These are phyloP conservation scores for Quercus ilex DNA, from an alignment of 306 rosid species.

Conservation along the genomic window DNA sequence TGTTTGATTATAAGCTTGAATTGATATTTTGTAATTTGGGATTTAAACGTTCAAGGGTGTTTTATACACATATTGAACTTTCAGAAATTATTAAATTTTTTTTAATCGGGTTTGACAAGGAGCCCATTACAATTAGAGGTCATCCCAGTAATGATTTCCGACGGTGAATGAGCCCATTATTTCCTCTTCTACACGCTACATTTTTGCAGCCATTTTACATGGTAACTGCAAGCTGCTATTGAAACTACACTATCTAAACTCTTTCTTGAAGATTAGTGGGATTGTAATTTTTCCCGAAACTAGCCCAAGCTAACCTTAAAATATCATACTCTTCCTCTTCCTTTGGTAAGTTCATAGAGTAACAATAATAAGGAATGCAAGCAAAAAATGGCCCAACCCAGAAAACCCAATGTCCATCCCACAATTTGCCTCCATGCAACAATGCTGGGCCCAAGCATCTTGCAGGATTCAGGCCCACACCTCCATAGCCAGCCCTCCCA, in stretches of 20 bases:
- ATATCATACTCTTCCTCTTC: slow-evolving; percentile 33
- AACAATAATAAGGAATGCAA: slow-evolving; percentile 40
- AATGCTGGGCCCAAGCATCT: slow-evolving; percentile 75
- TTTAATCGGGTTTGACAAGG: no score
- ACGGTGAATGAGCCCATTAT: no score
- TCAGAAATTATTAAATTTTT: no score
- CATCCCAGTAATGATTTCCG: no score
- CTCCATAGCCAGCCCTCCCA: slow-evolving; percentile 54
- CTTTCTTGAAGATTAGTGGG: not conserved
- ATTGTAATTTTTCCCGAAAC: not conserved
- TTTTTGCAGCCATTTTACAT: no score
- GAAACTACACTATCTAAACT: not conserved
- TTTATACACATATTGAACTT: no score
- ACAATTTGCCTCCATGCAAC: slow-evolving; percentile 44
- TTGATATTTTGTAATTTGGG: no score
- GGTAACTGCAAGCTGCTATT: no score
- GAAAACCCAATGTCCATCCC: slow-evolving; percentile 88
- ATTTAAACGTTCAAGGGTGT: no score
- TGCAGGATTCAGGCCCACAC: slow-evolving; percentile 72
- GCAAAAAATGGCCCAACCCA: slow-evolving; percentile 81
- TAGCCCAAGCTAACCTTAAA: slow-evolving; percentile 22
- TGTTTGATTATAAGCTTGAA: no score
- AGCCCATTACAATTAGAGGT: no score
- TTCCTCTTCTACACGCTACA: no score
- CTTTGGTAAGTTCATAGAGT: slow-evolving; percentile 54